A percentile compares a stretch with the other conserved stretches of the same genome.
These are phyloP conservation scores for Vitis rupestris DNA, from an alignment of 164 flowering plant genomes.

Conservation along the genomic window DNA sequence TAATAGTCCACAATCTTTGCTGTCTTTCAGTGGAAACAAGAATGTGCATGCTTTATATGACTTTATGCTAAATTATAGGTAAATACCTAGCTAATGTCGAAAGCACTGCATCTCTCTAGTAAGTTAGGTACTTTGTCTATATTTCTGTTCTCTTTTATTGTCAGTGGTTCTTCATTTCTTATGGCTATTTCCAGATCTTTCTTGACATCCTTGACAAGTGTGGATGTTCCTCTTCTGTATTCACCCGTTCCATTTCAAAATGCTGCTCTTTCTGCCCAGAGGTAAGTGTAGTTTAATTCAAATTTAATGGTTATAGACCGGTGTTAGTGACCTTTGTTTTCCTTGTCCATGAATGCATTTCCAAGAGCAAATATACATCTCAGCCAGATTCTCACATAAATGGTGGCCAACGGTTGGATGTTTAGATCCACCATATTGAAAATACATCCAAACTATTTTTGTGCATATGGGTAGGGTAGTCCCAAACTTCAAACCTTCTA, in stretches of 20 bases:
- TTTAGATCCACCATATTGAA: no score
- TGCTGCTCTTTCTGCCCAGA: slow-evolving; percentile 82
- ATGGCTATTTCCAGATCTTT: slow-evolving; percentile 52
- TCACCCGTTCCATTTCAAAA: slow-evolving; percentile 83
- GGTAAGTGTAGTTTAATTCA: slow-evolving; percentile 40
- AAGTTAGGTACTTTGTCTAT: neutral
- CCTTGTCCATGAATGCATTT: no score
- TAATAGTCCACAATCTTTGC: slow-evolving; percentile 73
- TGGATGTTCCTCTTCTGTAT: slow-evolving; percentile 82
- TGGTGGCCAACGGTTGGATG: no score
- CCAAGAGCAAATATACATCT: no score
- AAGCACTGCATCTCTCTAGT: neutral
- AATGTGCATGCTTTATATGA: slow-evolving; percentile 81
- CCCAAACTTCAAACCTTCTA: no score
- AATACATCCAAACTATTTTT: no score
- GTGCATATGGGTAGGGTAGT: no score
- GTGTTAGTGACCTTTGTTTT: no score
- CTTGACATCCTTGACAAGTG: slow-evolving; percentile 50
- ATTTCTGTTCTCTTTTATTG: neutral
- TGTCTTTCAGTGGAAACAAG: slow-evolving; percentile 65
- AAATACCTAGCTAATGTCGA: slow-evolving; percentile 3
- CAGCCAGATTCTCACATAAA: no score
- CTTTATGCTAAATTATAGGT: slow-evolving; percentile 89
- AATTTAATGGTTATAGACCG: no score
- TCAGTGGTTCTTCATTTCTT: slow-evolving; percentile 17